These are phyloP conservation scores for Paulownia fortunei DNA, from an alignment of 257 asterid genomes.

Conservation along the genomic window DNA sequence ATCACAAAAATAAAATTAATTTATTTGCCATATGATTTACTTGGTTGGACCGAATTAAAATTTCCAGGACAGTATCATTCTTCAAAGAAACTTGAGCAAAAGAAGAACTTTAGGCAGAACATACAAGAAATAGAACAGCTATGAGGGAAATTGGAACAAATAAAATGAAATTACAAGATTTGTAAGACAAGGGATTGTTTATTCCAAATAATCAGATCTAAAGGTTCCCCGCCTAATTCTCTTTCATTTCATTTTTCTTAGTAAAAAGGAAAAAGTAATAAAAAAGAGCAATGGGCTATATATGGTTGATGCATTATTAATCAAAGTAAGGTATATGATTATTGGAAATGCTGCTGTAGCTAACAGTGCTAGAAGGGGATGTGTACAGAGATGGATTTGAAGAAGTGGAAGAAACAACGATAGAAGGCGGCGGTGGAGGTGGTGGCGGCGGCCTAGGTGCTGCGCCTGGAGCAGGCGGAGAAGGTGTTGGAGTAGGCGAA, in stretches of 20 bases:
- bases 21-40: too few relatives aligned
- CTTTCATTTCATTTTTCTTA: not conserved
- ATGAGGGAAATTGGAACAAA: not conserved
- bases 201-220: not conserved
- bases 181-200: not conserved
- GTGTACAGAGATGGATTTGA: constrained; percentile 60
- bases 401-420: constrained; percentile 54
- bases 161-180: not conserved
- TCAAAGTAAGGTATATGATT: constrained; percentile 71
- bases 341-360: constrained; percentile 54
- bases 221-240: not conserved
- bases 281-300: not conserved
- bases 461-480: constrained; percentile 45
- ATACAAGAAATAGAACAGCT: not conserved
- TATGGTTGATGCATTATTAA: constrained; percentile 4
- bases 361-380: constrained; percentile 56
- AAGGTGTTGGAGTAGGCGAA: constrained; percentile 66
- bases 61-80: not conserved
- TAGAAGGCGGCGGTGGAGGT: constrained; percentile 41
- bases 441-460: constrained; percentile 30
- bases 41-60: too few relatives aligned
- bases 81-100: not conserved
- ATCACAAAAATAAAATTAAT: too few relatives aligned
- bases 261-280: not conserved
- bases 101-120: not conserved